A percentile compares a stretch with the other conserved stretches of the same genome.
These are phyloP conservation scores for Rhizomucor miehei DNA, from an alignment of 371 early-diverging fungal genomes.

Conservation along the genomic window DNA sequence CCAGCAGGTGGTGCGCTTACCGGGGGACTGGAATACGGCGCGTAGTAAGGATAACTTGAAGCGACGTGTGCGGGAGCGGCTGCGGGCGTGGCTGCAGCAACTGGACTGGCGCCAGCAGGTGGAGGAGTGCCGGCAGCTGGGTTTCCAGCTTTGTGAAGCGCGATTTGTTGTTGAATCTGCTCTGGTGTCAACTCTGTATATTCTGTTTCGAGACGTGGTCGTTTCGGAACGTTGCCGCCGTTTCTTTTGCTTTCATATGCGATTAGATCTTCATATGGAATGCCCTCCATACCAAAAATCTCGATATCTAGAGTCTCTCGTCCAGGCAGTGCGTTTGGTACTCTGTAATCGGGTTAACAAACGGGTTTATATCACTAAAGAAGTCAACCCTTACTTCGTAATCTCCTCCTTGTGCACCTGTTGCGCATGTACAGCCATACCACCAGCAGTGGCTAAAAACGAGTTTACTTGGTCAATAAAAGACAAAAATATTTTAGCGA, in stretches of 20 bases:
- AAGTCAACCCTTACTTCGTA: conserved; percentile 42
- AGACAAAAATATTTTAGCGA: background rate
- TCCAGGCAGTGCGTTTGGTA: conserved; percentile 85
- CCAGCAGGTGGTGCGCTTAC: conserved; percentile 13
- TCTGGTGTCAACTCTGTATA: conserved; percentile 40
- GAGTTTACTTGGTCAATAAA: background rate
- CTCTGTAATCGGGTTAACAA: conserved; percentile 39
- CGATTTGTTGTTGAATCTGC: conserved; percentile 36
- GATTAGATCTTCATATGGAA: conserved; percentile 80
- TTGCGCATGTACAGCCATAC: conserved; percentile 86
- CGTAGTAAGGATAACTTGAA: conserved; percentile 7
- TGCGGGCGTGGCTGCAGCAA: conserved; percentile 11
- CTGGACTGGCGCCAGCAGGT: conserved; percentile 13
- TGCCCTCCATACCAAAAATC: conserved; percentile 94
- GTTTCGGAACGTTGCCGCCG: conserved; percentile 26
- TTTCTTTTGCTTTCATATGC: conserved; percentile 58
- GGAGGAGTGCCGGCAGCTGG: conserved; percentile 11
- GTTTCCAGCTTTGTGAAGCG: conserved; percentile 36
- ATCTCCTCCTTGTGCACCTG: conserved; percentile 94
- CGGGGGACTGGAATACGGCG: conserved; percentile 8
- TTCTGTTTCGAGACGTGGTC: conserved; percentile 29
- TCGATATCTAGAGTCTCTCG: conserved; percentile 85
- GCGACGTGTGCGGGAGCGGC: conserved; percentile 2
- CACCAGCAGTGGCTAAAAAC: conserved; percentile 70
- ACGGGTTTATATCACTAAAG: background rate